A percentile compares a stretch with the other conserved stretches of the same genome.
Conservation (phyloP, 148 eudicot species). For the Diospyros lotus region DNA sequence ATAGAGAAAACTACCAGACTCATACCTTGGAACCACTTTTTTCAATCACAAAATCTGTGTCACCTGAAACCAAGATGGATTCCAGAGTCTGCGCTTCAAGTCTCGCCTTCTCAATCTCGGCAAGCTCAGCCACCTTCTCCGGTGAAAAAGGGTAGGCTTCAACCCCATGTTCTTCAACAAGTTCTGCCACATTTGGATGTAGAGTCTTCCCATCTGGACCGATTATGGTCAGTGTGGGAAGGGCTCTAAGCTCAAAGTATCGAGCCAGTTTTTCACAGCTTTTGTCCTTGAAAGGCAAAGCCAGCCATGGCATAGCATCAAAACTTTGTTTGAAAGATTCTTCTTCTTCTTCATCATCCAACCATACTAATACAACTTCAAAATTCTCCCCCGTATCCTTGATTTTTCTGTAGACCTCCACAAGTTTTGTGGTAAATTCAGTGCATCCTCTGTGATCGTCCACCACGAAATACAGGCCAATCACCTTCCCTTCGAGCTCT, state of each 20-base stretch:
- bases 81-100: slow-evolving; percentile 66
- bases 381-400: slow-evolving; percentile 52
- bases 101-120: slow-evolving; percentile 51
- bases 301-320: slow-evolving; percentile 44
- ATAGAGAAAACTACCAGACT: not conserved
- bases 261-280: slow-evolving; percentile 49
- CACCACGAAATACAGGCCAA: slow-evolving; percentile 59
- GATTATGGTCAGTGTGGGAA: slow-evolving; percentile 62
- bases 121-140: slow-evolving; percentile 64
- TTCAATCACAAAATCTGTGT: slow-evolving; percentile 56
- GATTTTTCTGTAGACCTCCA: slow-evolving; percentile 45
- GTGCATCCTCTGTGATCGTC: slow-evolving; percentile 29
- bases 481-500: slow-evolving; percentile 75
- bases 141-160: slow-evolving; percentile 74
- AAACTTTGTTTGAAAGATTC: slow-evolving; percentile 36
- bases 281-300: slow-evolving; percentile 70
- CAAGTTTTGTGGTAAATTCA: slow-evolving; percentile 43
- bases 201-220: slow-evolving; percentile 81
- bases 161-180: slow-evolving; percentile 56
- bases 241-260: slow-evolving; percentile 52
- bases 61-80: slow-evolving; percentile 63
- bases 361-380: slow-evolving; percentile 60
- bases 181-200: slow-evolving; percentile 52
- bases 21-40: slow-evolving; percentile 58
- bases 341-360: slow-evolving; percentile 67